Base-by-base conservation (phyloP, 805 yeast species). In the Starmerella potacharoeniae region DNA sequence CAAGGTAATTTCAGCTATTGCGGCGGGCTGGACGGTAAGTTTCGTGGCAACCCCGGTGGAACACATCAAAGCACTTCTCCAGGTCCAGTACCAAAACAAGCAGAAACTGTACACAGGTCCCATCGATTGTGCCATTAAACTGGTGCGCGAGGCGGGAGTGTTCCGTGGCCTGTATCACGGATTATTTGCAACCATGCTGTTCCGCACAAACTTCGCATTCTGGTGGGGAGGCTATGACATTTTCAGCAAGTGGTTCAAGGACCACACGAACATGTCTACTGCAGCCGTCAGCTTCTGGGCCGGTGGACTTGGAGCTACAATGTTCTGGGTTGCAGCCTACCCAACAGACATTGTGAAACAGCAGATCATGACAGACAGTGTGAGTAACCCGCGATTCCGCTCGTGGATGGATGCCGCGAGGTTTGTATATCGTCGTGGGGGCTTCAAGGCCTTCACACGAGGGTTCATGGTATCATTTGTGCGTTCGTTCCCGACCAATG, bases 11-110 rank as follows among this genome's bases (percentile, higher is more conserved):
- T 91, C 95, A 0, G 95, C 95, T n/a, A 74, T 77, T 1, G 62
- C 77, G 55, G 81, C 93, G 8, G 96, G 97, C 2, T 80, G 84
- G 83, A 89, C 96, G 0, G 96, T 89, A 13, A 82, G 91, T 48
- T 84, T 89, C 71, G 90, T 89, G n/a, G 97, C 97, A 5, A 95
- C 96, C 0, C 96, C 96, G 2, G 84, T 89, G 7, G 97, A 89
- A 68, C 84, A 84, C 62, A 81, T 89, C 61, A 89, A 89, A 70
- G 95, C 95, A 3, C 76, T 95, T 58, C 74, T 89, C 51, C 96
- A 89, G 68, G 88, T 89, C 11, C 96, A 89, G 65, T 89, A 89
- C 66, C 95, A 87, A 66, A 93, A 86, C 67, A 36, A 52, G 47
- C 83, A 89, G 11, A 82, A 75, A 60, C 63, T 77, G 10, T 88